Percentiles rank a stretch among this genome's conserved stretches.
These are phyloP conservation scores for Zygoascus tannicola DNA, from an alignment of 805 yeast species.

Conservation along the genomic window DNA sequence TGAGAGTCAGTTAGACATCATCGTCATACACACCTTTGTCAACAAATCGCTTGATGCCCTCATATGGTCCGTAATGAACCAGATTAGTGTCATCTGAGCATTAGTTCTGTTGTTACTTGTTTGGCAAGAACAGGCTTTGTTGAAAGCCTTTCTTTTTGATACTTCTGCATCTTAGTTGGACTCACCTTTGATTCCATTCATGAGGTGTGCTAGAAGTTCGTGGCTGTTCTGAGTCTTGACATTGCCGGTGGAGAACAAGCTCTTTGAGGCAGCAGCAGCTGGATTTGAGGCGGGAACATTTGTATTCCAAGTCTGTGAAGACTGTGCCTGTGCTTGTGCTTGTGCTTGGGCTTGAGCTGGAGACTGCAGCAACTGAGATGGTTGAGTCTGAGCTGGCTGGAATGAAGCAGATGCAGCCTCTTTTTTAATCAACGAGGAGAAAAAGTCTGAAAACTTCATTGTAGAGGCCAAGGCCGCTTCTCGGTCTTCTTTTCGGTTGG, in stretches of 20 bases:
- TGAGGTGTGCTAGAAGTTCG: conserved; percentile 73
- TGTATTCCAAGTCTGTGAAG: neutral
- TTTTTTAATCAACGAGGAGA: neutral
- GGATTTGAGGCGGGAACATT: neutral
- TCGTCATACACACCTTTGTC: neutral
- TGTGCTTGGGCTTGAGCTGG: neutral
- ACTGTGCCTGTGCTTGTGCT: neutral
- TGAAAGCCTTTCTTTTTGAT: no score
- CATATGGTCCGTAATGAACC: neutral
- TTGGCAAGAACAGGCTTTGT: no score
- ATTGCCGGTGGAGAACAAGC: neutral
- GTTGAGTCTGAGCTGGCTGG: neutral
- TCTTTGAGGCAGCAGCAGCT: neutral
- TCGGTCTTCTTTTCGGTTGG: conserved; percentile 8
- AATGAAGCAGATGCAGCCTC: neutral
- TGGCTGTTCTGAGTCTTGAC: conserved; percentile 43
- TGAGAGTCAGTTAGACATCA: neutral
- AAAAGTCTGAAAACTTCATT: neutral
- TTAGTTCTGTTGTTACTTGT: no score
- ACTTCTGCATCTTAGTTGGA: neutral
- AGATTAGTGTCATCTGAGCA: neutral
- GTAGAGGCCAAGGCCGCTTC: neutral
- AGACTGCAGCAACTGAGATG: neutral
- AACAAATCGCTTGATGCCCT: neutral
- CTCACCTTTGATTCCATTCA: conserved; percentile 52